A percentile compares a stretch with the other conserved stretches of the same genome.
Evolutionary conservation across 2,329 filamentous ascomycete genomes (phyloP).

Genomic region (Ambrosiella beaveri): DNA sequence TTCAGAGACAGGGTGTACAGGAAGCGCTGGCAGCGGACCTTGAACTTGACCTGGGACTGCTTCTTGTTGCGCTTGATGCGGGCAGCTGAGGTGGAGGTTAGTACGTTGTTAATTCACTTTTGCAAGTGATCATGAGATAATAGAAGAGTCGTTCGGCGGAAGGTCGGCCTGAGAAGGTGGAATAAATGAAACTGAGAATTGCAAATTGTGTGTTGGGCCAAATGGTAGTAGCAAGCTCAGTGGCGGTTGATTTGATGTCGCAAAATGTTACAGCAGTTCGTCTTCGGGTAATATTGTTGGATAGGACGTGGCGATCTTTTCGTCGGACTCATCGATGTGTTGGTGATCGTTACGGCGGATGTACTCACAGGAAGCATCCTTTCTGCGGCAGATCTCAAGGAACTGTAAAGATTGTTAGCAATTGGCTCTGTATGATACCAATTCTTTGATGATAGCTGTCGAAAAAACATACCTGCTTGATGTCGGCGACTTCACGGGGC

Average conservation of each 20-base stretch:
- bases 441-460: neutral
- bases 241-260: neutral
- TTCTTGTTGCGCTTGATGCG: conserved; percentile 94
- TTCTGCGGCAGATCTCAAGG: conserved; percentile 99
- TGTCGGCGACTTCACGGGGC: conserved; percentile 95
- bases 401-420: conserved; percentile 39
- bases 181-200: too few relatives aligned
- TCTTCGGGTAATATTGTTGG: neutral
- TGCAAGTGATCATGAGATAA: neutral
- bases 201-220: neutral
- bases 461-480: conserved; percentile 53
- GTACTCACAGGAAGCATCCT: conserved; percentile 91
- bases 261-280: too few relatives aligned
- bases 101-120: neutral
- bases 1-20: conserved; percentile 97
- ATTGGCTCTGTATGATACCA: neutral
- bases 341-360: neutral
- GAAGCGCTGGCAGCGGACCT: conserved; percentile 94
- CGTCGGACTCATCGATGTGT: neutral
- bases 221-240: neutral
- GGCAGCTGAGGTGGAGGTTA: conserved; percentile 39
- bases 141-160: neutral
- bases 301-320: neutral
- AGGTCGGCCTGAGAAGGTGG: neutral
- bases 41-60: conserved; percentile 96